A percentile compares a stretch with the other conserved stretches of the same genome.
Conservation (phyloP, 2,329 filamentous ascomycete genomes). For the Diaporthe nobilis region DNA sequence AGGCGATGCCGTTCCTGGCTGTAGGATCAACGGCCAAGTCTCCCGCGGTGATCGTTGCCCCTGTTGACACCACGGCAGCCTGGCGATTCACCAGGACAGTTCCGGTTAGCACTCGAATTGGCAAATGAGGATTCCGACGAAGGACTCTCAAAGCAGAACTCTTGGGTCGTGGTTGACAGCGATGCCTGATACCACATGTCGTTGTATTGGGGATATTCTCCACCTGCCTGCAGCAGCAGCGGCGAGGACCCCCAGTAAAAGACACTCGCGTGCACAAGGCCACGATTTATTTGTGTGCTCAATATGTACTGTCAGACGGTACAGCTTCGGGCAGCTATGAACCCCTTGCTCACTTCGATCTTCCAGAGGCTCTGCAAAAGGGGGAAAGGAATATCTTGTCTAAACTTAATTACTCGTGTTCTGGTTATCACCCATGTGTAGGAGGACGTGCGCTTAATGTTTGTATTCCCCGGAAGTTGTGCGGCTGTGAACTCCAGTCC, state of each 20-base stretch:
- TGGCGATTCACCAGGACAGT: background rate
- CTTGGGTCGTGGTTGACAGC: background rate
- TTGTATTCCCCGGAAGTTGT: background rate
- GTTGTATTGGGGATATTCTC: background rate
- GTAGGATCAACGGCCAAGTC: constrained; percentile 1
- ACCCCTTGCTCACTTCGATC: background rate
- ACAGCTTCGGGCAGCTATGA: background rate
- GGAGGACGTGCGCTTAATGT: background rate
- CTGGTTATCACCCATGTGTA: background rate
- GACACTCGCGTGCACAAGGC: background rate
- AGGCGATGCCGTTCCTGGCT: background rate
- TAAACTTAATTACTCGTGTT: background rate
- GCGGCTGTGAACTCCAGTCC: background rate
- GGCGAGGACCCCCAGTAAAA: background rate
- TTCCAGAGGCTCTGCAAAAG: background rate
- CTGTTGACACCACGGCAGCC: background rate
- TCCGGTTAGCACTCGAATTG: background rate
- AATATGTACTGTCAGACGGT: background rate
- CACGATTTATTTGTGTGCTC: background rate
- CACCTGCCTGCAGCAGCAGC: background rate
- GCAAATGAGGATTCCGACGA: background rate
- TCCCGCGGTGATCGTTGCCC: background rate
- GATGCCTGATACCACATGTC: constrained; percentile 9
- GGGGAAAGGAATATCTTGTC: background rate
- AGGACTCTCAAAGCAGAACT: background rate